These are phyloP conservation scores for Cornus kousa DNA, from an alignment of 148 eudicot genomes.

Conservation along the genomic window DNA sequence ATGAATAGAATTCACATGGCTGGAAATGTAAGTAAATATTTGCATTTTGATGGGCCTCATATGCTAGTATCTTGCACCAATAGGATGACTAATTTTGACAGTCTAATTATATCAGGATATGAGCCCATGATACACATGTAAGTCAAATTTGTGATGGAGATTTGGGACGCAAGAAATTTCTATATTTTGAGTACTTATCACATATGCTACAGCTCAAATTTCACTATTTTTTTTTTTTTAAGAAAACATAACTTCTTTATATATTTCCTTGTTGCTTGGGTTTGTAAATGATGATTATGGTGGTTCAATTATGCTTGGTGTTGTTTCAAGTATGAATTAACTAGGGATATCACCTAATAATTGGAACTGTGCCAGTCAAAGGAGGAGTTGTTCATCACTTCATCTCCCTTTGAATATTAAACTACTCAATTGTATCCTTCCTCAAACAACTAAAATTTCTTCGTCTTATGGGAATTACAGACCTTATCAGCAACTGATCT, in stretches of 20 bases:
- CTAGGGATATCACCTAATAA: not conserved
- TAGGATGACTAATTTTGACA: not conserved
- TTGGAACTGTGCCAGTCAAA: conserved; percentile 2
- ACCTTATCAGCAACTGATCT: conserved; percentile 80
- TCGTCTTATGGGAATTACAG: conserved; percentile 34
- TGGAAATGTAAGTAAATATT: not conserved
- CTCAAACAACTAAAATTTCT: not conserved
- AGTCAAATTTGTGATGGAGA: not conserved
- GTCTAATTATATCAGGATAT: not conserved
- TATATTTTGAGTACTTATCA: not conserved
- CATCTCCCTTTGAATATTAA: not conserved
- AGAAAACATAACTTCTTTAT: not conserved
- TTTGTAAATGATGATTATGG: not conserved
- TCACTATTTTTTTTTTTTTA: not conserved
- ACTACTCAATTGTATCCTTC: not conserved
- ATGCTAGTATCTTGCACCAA: not conserved
- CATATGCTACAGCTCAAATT: not conserved
- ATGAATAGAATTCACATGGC: not conserved
- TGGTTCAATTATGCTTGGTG: not conserved
- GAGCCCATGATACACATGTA: not conserved
- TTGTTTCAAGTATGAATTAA: not conserved
- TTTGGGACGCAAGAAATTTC: not conserved
- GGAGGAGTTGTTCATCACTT: not conserved
- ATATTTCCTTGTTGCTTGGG: conserved; percentile 6
- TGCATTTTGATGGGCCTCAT: not conserved